These are phyloP conservation scores for Aurinia saxatilis DNA, from an alignment of 345 rosid genomes.

Conservation along the genomic window DNA sequence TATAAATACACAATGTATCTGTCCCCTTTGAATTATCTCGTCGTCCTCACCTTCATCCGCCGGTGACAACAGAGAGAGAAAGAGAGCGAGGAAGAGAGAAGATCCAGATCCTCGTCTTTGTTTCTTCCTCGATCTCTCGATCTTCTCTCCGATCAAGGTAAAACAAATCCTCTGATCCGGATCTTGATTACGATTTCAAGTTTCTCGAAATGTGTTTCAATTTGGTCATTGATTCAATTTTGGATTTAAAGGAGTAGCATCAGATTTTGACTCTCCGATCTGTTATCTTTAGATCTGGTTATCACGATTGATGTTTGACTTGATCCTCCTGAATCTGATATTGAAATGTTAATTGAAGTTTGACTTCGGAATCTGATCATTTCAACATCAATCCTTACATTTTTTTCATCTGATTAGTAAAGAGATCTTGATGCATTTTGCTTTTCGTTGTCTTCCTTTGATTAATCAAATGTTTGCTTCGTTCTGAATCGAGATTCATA, in stretches of 20 bases:
- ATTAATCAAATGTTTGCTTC: too few species aligned
- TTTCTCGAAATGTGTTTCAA: background rate
- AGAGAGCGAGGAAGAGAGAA: background rate
- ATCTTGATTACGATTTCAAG: background rate
- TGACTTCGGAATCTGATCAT: background rate
- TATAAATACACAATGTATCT: conserved; percentile 9
- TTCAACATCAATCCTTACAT: too few species aligned
- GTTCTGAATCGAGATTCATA: background rate
- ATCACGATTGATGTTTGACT: too few species aligned
- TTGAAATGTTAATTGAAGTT: too few species aligned
- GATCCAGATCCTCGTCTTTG: background rate
- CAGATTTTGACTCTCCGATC: background rate
- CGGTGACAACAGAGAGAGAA: background rate
- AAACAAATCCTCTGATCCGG: background rate
- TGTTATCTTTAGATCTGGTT: background rate
- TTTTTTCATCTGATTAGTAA: too few species aligned
- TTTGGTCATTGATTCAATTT: background rate
- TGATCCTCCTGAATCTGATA: too few species aligned
- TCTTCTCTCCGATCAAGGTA: conserved; percentile 1
- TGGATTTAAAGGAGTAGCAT: too few species aligned
- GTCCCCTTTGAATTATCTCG: background rate
- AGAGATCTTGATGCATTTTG: too few species aligned
- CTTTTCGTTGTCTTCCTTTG: too few species aligned
- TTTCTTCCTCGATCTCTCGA: conserved; percentile 1
- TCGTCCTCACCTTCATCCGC: background rate